phyloP scores from a whole-genome alignment of 2,329 filamentous ascomycete species.

The Fusarium nelsonii region DNA sequence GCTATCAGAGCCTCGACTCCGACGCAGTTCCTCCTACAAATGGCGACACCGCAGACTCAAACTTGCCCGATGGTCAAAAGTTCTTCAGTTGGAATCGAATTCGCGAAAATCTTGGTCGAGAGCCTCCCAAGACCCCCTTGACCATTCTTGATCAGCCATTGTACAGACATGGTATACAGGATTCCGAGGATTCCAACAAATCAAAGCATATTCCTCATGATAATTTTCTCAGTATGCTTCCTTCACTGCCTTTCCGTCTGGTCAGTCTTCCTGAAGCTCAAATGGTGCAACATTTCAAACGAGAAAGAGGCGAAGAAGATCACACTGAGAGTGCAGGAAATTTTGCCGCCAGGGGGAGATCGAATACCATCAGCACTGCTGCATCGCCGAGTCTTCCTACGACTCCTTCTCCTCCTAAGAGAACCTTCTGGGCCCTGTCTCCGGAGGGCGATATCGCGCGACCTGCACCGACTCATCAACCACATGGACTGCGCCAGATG shows the following conservation, averaged over 20 bases:
- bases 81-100: slow-evolving; percentile 48
- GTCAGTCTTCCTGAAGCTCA: slow-evolving; percentile 56
- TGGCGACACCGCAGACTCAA: neutral
- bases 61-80: neutral
- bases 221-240: slow-evolving; percentile 42
- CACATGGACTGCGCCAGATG: slow-evolving; percentile 13
- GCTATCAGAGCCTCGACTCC: slow-evolving; percentile 52
- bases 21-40: slow-evolving; percentile 24
- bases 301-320: slow-evolving; percentile 54
- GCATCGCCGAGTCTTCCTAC: slow-evolving; percentile 44
- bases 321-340: slow-evolving; percentile 50
- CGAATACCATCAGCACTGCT: slow-evolving; percentile 50
- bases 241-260: slow-evolving; percentile 53
- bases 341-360: slow-evolving; percentile 46
- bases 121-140: slow-evolving; percentile 38
- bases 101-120: slow-evolving; percentile 41
- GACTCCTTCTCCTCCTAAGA: slow-evolving; percentile 46
- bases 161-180: slow-evolving; percentile 34
- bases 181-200: slow-evolving; percentile 14
- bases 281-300: slow-evolving; percentile 50
- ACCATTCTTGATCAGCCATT: slow-evolving; percentile 46
- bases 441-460: slow-evolving; percentile 3
- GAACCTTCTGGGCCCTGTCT: slow-evolving; percentile 21
- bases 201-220: slow-evolving; percentile 40
- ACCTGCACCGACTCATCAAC: slow-evolving; percentile 37